Evolutionary conservation across 1,139 yeast species (phyloP).

Genomic region (Candida glucosophila): DNA sequence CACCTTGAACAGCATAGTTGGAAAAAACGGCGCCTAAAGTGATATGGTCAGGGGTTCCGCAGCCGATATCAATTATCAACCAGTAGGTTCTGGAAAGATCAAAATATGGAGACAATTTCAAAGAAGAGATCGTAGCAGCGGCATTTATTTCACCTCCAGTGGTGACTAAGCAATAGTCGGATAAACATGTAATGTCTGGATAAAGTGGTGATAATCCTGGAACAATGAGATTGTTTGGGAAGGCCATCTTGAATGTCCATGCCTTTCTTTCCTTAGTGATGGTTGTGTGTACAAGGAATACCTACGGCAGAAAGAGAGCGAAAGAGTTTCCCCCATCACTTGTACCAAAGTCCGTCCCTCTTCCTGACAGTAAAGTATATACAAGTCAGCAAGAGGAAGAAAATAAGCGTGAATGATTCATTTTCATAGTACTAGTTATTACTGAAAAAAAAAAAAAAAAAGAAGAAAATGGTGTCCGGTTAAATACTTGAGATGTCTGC

Average conservation of each 20-base stretch:
- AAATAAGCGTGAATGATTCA: too few relatives aligned
- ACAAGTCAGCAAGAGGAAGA: too few relatives aligned
- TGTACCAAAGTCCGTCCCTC: too few relatives aligned
- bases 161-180: conserved; percentile 51
- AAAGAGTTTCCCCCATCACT: too few relatives aligned
- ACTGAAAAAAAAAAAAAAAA: too few relatives aligned
- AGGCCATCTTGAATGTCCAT: conserved; percentile 40
- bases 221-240: conserved; percentile 44
- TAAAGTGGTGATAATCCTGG: conserved; percentile 61
- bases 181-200: conserved; percentile 48
- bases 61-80: conserved; percentile 60
- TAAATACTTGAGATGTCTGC: too few relatives aligned
- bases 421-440: too few relatives aligned
- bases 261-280: conserved; percentile 49
- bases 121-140: conserved; percentile 50
- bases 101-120: conserved; percentile 45
- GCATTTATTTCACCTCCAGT: conserved; percentile 68
- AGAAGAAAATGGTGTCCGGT: too few relatives aligned
- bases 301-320: too few relatives aligned
- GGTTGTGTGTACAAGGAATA: too few relatives aligned
- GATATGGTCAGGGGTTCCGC: conserved; percentile 45
- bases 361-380: too few relatives aligned
- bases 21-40: conserved; percentile 53
- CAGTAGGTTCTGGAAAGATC: conserved; percentile 55
- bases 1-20: conserved; percentile 56